These are phyloP conservation scores for barley (Hordeum vulgare) DNA, from an alignment of 176 grass and related monocot species.

Conservation along the genomic window MorexV3_pseudomolecules_assembly NC_058518.1:234681385-234681884, in stretches of 20 bases:
- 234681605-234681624: conserved; percentile 21
- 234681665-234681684: conserved; percentile 4
- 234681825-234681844: not conserved
- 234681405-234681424: not conserved
- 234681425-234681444: not conserved
- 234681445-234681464: not conserved
- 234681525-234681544: conserved; percentile 61
- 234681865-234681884: not conserved
- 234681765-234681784: too few species aligned
- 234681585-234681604: conserved; percentile 62
- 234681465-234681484: not conserved
- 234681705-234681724: conserved; percentile 24
- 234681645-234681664: conserved; percentile 10
- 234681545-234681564: conserved; percentile 83
- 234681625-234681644: conserved; percentile 27
- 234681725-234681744: not conserved
- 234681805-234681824: not conserved
- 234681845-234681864: not conserved
- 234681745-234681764: not conserved
- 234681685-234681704: conserved; percentile 13
- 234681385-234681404: too few species aligned
- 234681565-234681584: conserved; percentile 78
- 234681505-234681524: conserved; percentile 87
- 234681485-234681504: conserved; percentile 70
- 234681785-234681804: too few species aligned